Evolutionary conservation across 345 rosid genomes (phyloP).

Genomic region (Melaleuca alternifolia): DNA sequence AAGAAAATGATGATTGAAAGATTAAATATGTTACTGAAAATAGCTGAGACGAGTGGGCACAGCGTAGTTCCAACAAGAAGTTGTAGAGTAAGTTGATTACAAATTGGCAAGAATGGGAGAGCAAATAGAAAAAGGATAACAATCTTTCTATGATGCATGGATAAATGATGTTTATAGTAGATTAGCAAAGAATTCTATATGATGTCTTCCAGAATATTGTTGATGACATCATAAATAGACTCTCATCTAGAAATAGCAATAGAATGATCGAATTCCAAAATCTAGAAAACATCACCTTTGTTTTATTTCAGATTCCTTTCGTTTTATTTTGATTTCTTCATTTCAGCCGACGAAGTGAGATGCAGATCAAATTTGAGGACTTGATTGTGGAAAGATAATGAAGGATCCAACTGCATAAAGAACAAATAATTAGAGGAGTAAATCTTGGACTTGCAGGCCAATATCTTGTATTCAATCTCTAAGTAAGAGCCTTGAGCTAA

Average conservation of each 20-base stretch:
- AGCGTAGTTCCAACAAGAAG: not conserved
- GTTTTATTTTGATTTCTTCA: not conserved
- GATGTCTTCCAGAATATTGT: not conserved
- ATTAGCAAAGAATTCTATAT: not conserved
- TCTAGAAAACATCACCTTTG: not conserved
- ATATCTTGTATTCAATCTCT: not conserved
- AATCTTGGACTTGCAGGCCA: not conserved
- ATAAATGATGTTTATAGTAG: not conserved
- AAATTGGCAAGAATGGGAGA: not conserved
- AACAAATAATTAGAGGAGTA: not conserved
- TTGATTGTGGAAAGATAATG: not conserved
- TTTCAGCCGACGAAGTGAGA: not conserved
- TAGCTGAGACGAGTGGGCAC: too few relatives aligned
- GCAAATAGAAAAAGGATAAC: not conserved
- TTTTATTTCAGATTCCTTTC: not conserved
- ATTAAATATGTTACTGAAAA: too few relatives aligned
- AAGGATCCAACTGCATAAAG: too few relatives aligned
- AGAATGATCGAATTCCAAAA: too few relatives aligned
- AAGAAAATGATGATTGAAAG: too few relatives aligned
- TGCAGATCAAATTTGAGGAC: not conserved
- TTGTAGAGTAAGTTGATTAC: not conserved
- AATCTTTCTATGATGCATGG: not conserved
- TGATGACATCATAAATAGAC: not conserved
- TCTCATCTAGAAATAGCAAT: not conserved
- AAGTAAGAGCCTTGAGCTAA: too few relatives aligned